Evolutionary conservation across 2,329 filamentous ascomycete species (phyloP), one percentile per base, ranked within the genome.

Genomic region (Ilyonectria mors-panacis): DNA sequence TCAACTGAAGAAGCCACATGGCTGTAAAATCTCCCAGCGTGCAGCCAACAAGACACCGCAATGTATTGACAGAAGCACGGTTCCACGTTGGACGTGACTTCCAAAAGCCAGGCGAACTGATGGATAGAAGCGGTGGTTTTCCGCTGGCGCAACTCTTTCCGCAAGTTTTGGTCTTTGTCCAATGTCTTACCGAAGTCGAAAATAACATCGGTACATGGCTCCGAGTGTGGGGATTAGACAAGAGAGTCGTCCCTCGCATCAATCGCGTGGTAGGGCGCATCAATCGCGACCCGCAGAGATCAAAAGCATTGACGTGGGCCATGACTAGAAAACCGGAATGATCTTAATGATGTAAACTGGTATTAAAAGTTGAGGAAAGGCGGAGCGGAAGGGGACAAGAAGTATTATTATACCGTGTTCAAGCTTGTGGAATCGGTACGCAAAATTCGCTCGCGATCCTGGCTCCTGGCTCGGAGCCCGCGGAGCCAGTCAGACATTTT

Each of bases 1-100:
- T 82, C 0, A 83, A 77, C 65, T 89, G 87, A 0, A 89, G 79
- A 35, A 83, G 81, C 86, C 87, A 89, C 80, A 89, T 83, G 0
- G 85, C 81, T 1, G 85, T 83, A 66, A 89, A 89, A 73, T 89
- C 87, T n/a, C 87, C 87, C 0, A 79, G 47, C 0, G 86, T 88
- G 69, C 87, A 89, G 8, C 87, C 87, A 2, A 86, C 77, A 1
- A 89, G 80, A 66, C 87, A 89, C 7, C 87, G 85, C 4, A 87
- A 73, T 0, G 87, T 89, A 70, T 89, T 89, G 69, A 89, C 73
- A 0, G 79, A 78, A 0, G 87, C 85, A n/a, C 87, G 79, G 28
- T 77, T 80, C 87, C 87, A 89, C 0, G 79, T 76, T 1, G 76
- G 39, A 1, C 33, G 61, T 0, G 77, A 79, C 1, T 53, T 26